phyloP scores from a whole-genome alignment of 2,329 filamentous ascomycete genomes.

The Capronia epimyces region DNA sequence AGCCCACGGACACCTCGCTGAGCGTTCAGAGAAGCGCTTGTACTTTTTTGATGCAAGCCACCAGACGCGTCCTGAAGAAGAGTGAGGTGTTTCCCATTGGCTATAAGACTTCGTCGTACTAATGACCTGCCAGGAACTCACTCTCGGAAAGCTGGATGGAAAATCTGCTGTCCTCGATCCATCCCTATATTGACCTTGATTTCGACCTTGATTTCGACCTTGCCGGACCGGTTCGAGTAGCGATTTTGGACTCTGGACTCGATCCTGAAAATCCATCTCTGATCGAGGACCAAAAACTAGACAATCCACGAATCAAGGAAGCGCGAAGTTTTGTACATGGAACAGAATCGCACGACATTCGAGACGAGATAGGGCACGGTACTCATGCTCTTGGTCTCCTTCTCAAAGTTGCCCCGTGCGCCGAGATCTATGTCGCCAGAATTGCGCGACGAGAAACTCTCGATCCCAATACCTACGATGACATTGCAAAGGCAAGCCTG shows the following conservation, averaged over 20 bases:
- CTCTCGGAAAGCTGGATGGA: slow-evolving; percentile 4
- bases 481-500: slow-evolving; percentile 23
- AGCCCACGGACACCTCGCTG: not conserved
- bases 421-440: slow-evolving; percentile 33
- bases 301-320: slow-evolving; percentile 27
- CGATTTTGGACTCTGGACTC: slow-evolving; percentile 29
- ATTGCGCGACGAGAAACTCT: slow-evolving; percentile 25
- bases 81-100: slow-evolving; percentile 3
- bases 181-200: slow-evolving; percentile 13
- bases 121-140: slow-evolving; percentile 1
- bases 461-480: slow-evolving; percentile 22
- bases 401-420: slow-evolving; percentile 30
- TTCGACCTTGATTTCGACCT: slow-evolving; percentile 15
- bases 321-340: slow-evolving; percentile 27
- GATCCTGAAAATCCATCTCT: slow-evolving; percentile 27
- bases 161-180: slow-evolving; percentile 2
- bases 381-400: slow-evolving; percentile 32
- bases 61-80: not conserved
- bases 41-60: slow-evolving; percentile 6
- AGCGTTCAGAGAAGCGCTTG: slow-evolving; percentile 3
- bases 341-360: slow-evolving; percentile 22
- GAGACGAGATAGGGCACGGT: slow-evolving; percentile 30
- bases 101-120: slow-evolving; percentile 1
- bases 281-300: slow-evolving; percentile 17
- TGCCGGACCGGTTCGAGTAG: slow-evolving; percentile 27